phyloP scores from a whole-genome alignment of 345 rosid species.

The Euphorbia pulcherrima region DNA sequence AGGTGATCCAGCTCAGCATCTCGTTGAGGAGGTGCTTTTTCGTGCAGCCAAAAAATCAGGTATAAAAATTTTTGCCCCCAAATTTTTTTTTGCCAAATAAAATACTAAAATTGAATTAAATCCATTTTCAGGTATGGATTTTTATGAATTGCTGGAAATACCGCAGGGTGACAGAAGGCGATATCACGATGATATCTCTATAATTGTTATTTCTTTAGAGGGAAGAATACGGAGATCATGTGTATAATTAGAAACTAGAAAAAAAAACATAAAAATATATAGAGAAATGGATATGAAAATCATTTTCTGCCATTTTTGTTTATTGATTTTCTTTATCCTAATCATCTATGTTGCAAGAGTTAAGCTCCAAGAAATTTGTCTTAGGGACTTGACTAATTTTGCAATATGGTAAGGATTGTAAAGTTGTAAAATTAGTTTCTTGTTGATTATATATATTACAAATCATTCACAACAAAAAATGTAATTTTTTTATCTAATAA shows the following conservation, averaged over 20 bases:
- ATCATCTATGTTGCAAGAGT: conserved; percentile 35
- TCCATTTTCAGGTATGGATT: conserved; percentile 54
- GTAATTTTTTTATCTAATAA: conserved; percentile 37
- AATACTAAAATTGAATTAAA: neutral
- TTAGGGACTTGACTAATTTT: conserved; percentile 26
- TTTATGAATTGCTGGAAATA: conserved; percentile 32
- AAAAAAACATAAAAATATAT: conserved; percentile 16
- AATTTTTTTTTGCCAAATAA: neutral
- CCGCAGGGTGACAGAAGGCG: conserved; percentile 35
- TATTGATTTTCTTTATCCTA: conserved; percentile 18
- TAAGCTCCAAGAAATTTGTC: conserved; percentile 20
- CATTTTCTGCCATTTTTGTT: conserved; percentile 21
- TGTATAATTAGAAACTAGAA: conserved; percentile 44
- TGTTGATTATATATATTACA: conserved; percentile 34
- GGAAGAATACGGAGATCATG: conserved; percentile 51
- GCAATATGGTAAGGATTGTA: conserved; percentile 31
- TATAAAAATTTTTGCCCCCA: no score
- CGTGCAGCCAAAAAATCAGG: conserved; percentile 93
- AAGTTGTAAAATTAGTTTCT: conserved; percentile 41
- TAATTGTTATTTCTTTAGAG: conserved; percentile 33
- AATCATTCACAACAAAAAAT: conserved; percentile 27
- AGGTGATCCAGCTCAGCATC: conserved; percentile 96
- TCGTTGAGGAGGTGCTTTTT: conserved; percentile 69
- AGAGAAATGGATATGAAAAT: conserved; percentile 23
- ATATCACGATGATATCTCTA: conserved; percentile 35